A percentile compares a stretch with the other conserved stretches of the same genome.
phyloP scores from a whole-genome alignment of 164 flowering plant species.

The Chloranthus sessilifolius region DNA sequence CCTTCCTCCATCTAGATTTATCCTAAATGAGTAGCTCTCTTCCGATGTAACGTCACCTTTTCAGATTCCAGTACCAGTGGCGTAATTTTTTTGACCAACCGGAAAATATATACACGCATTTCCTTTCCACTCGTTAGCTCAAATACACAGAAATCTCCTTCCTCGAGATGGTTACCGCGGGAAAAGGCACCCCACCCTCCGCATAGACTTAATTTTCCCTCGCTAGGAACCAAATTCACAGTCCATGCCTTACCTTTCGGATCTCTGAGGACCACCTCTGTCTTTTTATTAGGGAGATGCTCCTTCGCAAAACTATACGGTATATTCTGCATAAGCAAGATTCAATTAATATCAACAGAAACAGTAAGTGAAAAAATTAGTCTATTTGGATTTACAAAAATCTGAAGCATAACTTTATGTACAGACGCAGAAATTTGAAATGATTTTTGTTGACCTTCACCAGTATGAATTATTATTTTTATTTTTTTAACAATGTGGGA shows the following conservation, averaged over 20 bases:
- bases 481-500: too few relatives aligned
- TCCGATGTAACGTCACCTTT: too few relatives aligned
- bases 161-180: background rate
- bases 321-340: slow-evolving; percentile 9
- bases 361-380: background rate
- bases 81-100: background rate
- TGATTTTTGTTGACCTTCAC: too few relatives aligned
- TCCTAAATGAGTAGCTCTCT: too few relatives aligned
- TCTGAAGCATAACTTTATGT: too few relatives aligned
- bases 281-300: background rate
- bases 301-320: slow-evolving; percentile 8
- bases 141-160: slow-evolving; percentile 15
- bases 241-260: slow-evolving; percentile 9
- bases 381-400: too few relatives aligned
- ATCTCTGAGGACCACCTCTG: slow-evolving; percentile 5
- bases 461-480: too few relatives aligned
- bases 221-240: background rate
- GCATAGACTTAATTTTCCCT: background rate
- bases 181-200: slow-evolving; percentile 16
- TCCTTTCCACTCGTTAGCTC: slow-evolving; percentile 18
- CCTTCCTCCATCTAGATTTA: too few relatives aligned
- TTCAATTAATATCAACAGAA: background rate
- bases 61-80: too few relatives aligned
- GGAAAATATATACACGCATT: background rate
- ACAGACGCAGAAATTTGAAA: too few relatives aligned